Evolutionary conservation across 192 early-diverging fungal species (phyloP).

Genomic region (Entomortierella beljakovae): DNA sequence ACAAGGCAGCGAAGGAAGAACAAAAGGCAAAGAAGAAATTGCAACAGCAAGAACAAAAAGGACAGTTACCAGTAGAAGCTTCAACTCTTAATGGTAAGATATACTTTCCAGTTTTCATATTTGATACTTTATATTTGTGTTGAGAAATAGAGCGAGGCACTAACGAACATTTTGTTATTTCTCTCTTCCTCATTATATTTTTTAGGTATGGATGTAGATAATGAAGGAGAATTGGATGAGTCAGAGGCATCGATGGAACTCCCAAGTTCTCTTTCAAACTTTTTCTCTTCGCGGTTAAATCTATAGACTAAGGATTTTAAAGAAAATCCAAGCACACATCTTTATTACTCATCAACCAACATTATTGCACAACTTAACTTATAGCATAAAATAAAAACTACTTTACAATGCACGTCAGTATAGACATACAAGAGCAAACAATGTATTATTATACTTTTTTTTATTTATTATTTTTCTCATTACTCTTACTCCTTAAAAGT

Average conservation of each 20-base stretch:
- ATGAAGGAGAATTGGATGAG: slow-evolving; percentile 6
- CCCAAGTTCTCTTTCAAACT: slow-evolving; percentile 28
- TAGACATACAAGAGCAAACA: not conserved
- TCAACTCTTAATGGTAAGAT: slow-evolving; percentile 2
- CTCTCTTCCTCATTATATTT: no score
- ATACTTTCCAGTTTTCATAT: slow-evolving; percentile 4
- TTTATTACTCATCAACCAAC: not conserved
- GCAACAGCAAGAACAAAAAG: slow-evolving; percentile 15
- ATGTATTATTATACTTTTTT: not conserved
- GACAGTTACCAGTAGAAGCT: not conserved
- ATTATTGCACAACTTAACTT: no score
- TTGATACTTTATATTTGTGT: not conserved
- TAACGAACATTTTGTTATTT: not conserved
- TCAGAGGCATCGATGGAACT: slow-evolving; percentile 11
- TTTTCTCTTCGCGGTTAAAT: slow-evolving; percentile 45
- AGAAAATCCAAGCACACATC: not conserved
- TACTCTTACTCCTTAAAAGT: slow-evolving; percentile 44
- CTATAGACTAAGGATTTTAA: slow-evolving; percentile 3
- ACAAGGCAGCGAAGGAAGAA: slow-evolving; percentile 38
- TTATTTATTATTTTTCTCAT: no score
- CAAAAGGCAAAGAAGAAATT: slow-evolving; percentile 34
- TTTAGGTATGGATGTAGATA: slow-evolving; percentile 42
- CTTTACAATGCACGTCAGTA: not conserved
- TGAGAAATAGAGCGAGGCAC: not conserved
- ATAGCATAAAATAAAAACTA: not conserved